Base-by-base conservation (phyloP, 345 rosid genomes). In the Hibiscus mutabilis region DNA sequence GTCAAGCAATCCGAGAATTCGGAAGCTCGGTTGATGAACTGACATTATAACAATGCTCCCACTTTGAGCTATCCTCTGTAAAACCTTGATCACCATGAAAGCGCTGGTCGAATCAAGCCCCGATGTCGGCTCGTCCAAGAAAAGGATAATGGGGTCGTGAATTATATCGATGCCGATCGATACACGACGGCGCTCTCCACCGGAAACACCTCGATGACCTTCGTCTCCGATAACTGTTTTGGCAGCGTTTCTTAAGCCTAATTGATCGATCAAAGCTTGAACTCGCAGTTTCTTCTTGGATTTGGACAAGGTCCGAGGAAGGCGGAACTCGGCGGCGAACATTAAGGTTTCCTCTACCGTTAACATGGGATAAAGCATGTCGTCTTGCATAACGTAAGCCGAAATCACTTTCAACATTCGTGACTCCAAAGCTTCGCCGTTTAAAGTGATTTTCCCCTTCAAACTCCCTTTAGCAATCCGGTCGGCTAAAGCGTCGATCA, bases 31-130 rank as follows among this genome's bases (percentile, higher is more conserved):
- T 76, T 95, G 99, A 56, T 95, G 99, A 25, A 95, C 84, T 27
- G 99, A 84, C 97, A 95, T 95, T 63, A 92, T 79, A 2, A 95
- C 99, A 21, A 95, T 85, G 72, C 99, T 95, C 6, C 99, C 99
- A 33, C 94, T 89, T 79, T 89, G 92, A 4, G 98, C 99, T 5
- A 95, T 95, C 40, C 92, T 81, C 72, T 92, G 93, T 69, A 95
- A 70, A 0, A 95, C 99, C 55, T 95, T 95, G 16, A 95, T 97
- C 46, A 94, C 97, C 97, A 88, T 90, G 79, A 77, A 91, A 3
- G 98, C 98, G 21, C 96, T 91, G 3, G 98, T 91, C 5, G 98
- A 94, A 71, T 94, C 98, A 46, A 94, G 80, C 3, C 98, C 98
- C 0, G 98, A 94, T 44, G 98, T 94, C 2, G 97, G 98, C 60